Percentiles rank a stretch among this genome's conserved stretches.
These are phyloP conservation scores for Huiozyma naganishii DNA, from an alignment of 805 yeast species.

Conservation along the genomic window DNA sequence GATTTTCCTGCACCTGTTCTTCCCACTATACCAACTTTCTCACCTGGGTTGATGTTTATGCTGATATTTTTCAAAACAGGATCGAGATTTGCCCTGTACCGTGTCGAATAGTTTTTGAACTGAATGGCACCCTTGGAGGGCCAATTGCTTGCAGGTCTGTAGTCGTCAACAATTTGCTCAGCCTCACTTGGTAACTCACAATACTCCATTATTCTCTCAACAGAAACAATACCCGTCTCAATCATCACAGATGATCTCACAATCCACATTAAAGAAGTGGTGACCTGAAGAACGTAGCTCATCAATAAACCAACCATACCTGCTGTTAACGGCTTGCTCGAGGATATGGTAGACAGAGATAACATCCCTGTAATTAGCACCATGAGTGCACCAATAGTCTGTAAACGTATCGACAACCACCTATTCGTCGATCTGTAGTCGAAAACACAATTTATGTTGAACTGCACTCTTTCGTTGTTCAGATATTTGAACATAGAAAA, in stretches of 20 bases:
- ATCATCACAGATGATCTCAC: conserved; percentile 54
- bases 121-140: conserved; percentile 42
- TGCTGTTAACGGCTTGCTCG: conserved; percentile 37
- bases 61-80: conserved; percentile 44
- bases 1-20: conserved; percentile 74
- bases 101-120: conserved; percentile 45
- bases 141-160: conserved; percentile 41
- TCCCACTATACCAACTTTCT: conserved; percentile 66
- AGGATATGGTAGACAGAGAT: conserved; percentile 32
- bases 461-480: conserved; percentile 42
- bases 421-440: conserved; percentile 46
- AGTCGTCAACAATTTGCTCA: conserved; percentile 33
- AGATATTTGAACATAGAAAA: conserved; percentile 46
- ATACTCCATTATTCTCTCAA: conserved; percentile 58
- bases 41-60: conserved; percentile 39
- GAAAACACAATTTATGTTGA: conserved; percentile 37
- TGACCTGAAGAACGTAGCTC: conserved; percentile 52
- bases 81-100: conserved; percentile 47
- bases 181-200: conserved; percentile 38
- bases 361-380: conserved; percentile 41
- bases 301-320: conserved; percentile 56
- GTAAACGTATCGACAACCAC: conserved; percentile 56
- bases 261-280: conserved; percentile 42
- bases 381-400: conserved; percentile 47
- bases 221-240: conserved; percentile 54